These are phyloP conservation scores for Sugiyamaella floridensis DNA, from an alignment of 805 yeast species.

Conservation along the genomic window DNA sequence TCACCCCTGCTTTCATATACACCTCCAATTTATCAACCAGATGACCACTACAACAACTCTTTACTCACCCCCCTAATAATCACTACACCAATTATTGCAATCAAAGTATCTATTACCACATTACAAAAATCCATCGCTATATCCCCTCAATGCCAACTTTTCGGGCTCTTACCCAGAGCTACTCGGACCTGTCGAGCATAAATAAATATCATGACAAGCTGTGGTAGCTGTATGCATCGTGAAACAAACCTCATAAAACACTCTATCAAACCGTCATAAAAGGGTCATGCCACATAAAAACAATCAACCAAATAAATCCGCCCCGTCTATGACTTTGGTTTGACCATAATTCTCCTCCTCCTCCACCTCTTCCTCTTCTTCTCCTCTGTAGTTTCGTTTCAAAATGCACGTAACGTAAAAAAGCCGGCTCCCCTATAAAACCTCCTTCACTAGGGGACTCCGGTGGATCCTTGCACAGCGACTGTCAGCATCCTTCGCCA, in stretches of 20 bases:
- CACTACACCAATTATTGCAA: too few relatives aligned
- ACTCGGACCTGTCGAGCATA: not conserved
- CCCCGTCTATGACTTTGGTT: not conserved
- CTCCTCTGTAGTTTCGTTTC: conserved; percentile 4
- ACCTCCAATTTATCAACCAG: too few relatives aligned
- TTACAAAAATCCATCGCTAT: not conserved
- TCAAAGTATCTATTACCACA: not conserved
- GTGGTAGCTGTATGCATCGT: not conserved
- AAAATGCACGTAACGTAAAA: conserved; percentile 2
- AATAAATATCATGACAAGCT: not conserved
- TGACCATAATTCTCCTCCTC: not conserved
- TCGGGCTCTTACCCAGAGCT: not conserved
- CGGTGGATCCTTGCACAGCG: not conserved
- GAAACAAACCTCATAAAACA: conserved; percentile 4
- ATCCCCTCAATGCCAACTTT: not conserved
- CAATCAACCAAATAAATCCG: conserved; percentile 2
- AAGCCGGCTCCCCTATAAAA: not conserved
- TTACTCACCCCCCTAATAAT: too few relatives aligned
- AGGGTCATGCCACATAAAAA: not conserved
- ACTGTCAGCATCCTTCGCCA: not conserved
- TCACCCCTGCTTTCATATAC: too few relatives aligned
- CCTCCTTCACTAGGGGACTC: not conserved
- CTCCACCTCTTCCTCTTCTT: not conserved
- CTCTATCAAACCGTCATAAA: conserved; percentile 3
- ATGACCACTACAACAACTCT: too few relatives aligned